phyloP scores from a whole-genome alignment of 78 protist species.

The Emiliania huxleyi region DNA sequence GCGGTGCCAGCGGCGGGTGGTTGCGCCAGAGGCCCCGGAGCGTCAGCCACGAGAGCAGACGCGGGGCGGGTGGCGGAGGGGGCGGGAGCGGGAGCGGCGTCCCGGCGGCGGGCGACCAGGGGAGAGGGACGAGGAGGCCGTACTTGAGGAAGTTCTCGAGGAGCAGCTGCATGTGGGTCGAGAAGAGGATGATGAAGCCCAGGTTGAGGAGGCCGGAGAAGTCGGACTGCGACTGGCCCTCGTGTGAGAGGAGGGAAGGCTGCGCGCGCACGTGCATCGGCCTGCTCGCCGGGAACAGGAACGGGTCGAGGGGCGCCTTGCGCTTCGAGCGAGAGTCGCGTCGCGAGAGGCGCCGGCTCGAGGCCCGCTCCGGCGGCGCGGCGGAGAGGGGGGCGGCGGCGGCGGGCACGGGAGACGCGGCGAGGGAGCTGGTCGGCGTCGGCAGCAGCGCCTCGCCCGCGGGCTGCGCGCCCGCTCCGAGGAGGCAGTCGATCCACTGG shows the following conservation, averaged over 20 bases:
- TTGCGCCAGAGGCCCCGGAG: too few species aligned
- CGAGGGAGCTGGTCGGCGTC: too few species aligned
- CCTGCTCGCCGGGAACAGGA: background rate
- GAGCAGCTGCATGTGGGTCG: slow-evolving; percentile 1
- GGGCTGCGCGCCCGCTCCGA: too few species aligned
- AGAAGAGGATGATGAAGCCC: background rate
- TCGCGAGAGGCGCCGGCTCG: background rate
- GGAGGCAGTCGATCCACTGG: background rate
- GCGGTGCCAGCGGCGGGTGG: too few species aligned
- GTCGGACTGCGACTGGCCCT: background rate
- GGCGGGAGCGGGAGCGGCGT: background rate
- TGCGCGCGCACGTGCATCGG: background rate
- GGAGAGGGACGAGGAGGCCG: background rate
- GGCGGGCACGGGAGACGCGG: too few species aligned
- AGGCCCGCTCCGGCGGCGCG: too few species aligned
- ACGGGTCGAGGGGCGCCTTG: slow-evolving; percentile 11
- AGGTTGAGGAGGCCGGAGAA: slow-evolving; percentile 37
- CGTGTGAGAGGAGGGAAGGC: slow-evolving; percentile 10
- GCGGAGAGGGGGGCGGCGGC: too few species aligned
- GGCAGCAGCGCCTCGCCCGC: too few species aligned
- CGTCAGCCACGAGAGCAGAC: background rate
- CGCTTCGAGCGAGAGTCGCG: too few species aligned
- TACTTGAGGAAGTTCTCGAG: slow-evolving; percentile 34
- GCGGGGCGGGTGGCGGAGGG: background rate
- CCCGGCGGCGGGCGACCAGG: background rate